Conservation (phyloP, 768 basidiomycete genomes). For the Suillus paluster region DNA sequence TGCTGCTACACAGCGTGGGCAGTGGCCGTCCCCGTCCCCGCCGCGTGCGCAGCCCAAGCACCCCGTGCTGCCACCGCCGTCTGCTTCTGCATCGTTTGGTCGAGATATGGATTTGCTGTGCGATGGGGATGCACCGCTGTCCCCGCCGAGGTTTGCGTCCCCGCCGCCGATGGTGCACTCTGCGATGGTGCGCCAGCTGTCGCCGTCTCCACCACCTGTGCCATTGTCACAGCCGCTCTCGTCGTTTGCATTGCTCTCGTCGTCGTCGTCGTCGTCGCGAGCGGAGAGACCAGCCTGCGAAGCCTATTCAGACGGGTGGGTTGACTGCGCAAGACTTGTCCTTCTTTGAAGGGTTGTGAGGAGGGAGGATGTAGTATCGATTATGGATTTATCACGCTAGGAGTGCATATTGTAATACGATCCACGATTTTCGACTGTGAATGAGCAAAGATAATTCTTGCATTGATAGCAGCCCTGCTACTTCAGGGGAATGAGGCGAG, state of each 20-base stretch:
- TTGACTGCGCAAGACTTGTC: conserved; percentile 84
- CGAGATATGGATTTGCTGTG: background rate
- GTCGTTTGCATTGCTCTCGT: conserved; percentile 23
- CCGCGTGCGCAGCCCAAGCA: conserved; percentile 26
- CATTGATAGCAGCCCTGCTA: background rate
- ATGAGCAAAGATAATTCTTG: background rate
- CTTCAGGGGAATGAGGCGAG: background rate
- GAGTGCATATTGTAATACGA: background rate
- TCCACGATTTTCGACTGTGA: background rate
- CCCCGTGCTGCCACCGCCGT: conserved; percentile 28
- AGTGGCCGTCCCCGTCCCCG: conserved; percentile 44
- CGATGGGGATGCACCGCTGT: conserved; percentile 16
- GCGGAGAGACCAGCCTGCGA: conserved; percentile 18
- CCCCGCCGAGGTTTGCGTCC: conserved; percentile 6
- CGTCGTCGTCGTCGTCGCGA: conserved; percentile 18
- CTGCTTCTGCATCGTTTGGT: background rate
- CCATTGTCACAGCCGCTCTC: conserved; percentile 17
- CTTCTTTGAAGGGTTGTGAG: conserved; percentile 80
- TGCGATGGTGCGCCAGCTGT: conserved; percentile 15
- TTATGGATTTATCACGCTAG: background rate
- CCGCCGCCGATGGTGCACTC: conserved; percentile 13
- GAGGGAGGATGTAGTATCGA: conserved; percentile 4
- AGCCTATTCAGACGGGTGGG: conserved; percentile 48
- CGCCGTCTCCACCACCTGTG: conserved; percentile 23
- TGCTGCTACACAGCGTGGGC: conserved; percentile 52